Percentiles rank a stretch among this genome's conserved stretches.
phyloP scores from a whole-genome alignment of 2,329 filamentous ascomycete species.

The Cadophora gregata region DNA sequence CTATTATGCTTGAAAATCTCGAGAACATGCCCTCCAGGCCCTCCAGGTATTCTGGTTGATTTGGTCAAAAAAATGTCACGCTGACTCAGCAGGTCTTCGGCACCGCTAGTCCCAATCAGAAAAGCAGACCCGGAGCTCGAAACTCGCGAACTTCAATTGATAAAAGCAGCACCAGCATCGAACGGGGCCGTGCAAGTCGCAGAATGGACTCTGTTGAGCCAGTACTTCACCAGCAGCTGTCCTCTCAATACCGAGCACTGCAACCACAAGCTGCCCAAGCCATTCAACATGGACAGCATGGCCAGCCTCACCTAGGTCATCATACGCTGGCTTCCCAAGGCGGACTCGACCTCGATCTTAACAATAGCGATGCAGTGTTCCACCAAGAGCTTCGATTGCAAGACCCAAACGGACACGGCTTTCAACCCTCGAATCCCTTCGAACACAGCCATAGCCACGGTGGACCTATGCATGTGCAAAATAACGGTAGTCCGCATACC shows the following conservation, averaged over 20 bases:
- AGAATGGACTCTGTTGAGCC: slow-evolving; percentile 41
- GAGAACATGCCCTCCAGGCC: too few species aligned
- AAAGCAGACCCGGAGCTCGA: not conserved
- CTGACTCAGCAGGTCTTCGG: not conserved
- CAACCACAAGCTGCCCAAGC: slow-evolving; percentile 44
- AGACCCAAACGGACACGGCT: slow-evolving; percentile 44
- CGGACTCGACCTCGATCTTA: slow-evolving; percentile 50
- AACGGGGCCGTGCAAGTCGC: slow-evolving; percentile 36
- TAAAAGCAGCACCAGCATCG: slow-evolving; percentile 41
- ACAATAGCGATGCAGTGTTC: slow-evolving; percentile 48
- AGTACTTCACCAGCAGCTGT: slow-evolving; percentile 43
- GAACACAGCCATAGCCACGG: slow-evolving; percentile 44
- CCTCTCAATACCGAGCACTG: slow-evolving; percentile 40
- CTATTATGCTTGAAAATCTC: too few species aligned
- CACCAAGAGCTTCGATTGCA: slow-evolving; percentile 47
- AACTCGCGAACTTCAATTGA: not conserved
- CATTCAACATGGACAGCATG: slow-evolving; percentile 44
- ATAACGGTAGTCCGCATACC: slow-evolving; percentile 44
- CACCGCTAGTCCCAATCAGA: not conserved
- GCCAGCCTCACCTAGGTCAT: slow-evolving; percentile 42
- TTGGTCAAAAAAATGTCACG: not conserved
- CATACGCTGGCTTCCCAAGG: slow-evolving; percentile 46
- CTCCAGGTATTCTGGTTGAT: not conserved
- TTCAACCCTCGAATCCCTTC: slow-evolving; percentile 45
- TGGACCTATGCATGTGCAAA: slow-evolving; percentile 41